These are phyloP conservation scores for Parascedosporium putredinis DNA, from an alignment of 2,329 filamentous ascomycete genomes.

Conservation along the genomic window DNA sequence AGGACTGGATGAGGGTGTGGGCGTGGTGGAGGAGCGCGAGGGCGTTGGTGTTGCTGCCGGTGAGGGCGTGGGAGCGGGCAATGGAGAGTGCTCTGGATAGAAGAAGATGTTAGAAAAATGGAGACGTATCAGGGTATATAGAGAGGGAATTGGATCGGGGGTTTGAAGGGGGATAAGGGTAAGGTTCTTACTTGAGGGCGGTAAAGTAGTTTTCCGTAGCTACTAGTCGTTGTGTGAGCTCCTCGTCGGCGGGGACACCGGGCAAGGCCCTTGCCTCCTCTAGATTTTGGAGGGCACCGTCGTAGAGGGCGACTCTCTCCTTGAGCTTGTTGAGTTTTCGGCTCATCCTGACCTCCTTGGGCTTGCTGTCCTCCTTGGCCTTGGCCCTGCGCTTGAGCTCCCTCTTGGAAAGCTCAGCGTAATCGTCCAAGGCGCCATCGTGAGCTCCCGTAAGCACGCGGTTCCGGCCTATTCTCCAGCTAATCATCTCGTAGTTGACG, in stretches of 20 bases:
- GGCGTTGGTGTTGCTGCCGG: conserved; percentile 63
- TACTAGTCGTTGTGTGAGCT: conserved; percentile 67
- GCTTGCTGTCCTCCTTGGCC: conserved; percentile 29
- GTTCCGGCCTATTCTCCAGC: conserved; percentile 91
- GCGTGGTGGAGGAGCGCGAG: conserved; percentile 76
- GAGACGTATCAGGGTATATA: too few species aligned
- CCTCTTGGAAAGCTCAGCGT: conserved; percentile 31
- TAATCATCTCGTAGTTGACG: conserved; percentile 87
- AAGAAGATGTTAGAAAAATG: neutral
- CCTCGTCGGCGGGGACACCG: conserved; percentile 75
- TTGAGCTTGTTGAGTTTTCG: conserved; percentile 70
- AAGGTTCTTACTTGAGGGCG: conserved; percentile 61
- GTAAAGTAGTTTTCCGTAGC: conserved; percentile 75
- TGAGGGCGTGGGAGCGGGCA: conserved; percentile 70
- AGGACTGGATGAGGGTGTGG: conserved; percentile 47
- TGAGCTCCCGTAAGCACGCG: conserved; percentile 73
- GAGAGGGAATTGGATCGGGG: too few species aligned
- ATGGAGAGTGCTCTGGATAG: conserved; percentile 75
- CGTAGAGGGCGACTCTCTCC: conserved; percentile 82
- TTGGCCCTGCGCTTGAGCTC: conserved; percentile 40
- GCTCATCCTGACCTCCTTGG: conserved; percentile 56
- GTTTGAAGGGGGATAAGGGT: too few species aligned
- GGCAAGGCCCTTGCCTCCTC: conserved; percentile 83
- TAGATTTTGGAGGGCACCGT: conserved; percentile 81
- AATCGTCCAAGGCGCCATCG: conserved; percentile 58